Evolutionary conservation across 2,329 filamentous ascomycete species (phyloP), one percentile per base, ranked within the genome.

Genomic region (Chrysoporthe austroafricana): DNA sequence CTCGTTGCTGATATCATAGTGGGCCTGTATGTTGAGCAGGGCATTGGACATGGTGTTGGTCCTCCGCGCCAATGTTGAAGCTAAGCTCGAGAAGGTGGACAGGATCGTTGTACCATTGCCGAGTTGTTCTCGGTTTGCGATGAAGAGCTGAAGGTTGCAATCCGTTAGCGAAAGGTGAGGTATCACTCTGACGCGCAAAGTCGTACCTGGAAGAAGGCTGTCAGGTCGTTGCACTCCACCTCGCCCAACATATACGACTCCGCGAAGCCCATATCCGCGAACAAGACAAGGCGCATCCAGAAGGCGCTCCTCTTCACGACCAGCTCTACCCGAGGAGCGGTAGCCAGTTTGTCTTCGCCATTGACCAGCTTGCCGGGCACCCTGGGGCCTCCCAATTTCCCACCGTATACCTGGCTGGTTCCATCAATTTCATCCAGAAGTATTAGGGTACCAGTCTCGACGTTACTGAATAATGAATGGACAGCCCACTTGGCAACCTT

Each of bases 1-100:
- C 67, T 89, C 88, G 73, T 93, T 93, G 71, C 87, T 89, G 70
- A 92, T 91, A 73, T 93, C 90, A 75, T 93, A 93, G 71, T 93
- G 91, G 4, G 90, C 89, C 2, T 85, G 85, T 63, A 91, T 88
- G 74, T 93, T 92, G 56, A 91, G 80, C 13, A 87, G 82, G 1
- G 87, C 81, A 71, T 86, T 87, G 1, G 83, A 82, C 14, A 88
- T 75, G 7, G 84, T 88, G 73, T 90, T 89, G 13, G 84, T 85
- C 57, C 81, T 83, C 67, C 84, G 79, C 13, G 89, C 86, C 46
- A 91, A 75, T 60, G 84, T 85, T 3, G 87, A 85, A 52, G 91
- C 76, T 3, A 85, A 84, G 6, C 83, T 82, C 1, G 86, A 85
- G 42, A 91, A 74, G 60, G 84, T 83, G 3, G 89, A 90, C 57